Conservation (phyloP, 73 alveolate genomes). For the Paramecium sonneborni region DNA sequence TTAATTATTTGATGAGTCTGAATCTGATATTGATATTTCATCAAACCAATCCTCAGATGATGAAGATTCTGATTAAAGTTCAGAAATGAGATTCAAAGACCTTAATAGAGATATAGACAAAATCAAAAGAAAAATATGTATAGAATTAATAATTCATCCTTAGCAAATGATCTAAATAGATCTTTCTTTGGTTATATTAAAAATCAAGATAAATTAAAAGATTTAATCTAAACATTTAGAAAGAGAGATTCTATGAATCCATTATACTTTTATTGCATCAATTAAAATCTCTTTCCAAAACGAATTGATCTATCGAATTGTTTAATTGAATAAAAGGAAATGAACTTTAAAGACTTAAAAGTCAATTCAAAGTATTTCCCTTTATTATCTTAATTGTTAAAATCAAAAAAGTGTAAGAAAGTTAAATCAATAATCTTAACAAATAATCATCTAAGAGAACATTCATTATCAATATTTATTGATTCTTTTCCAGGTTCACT, state of each 20-base stretch:
- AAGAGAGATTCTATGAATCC: background rate
- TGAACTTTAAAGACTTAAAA: background rate
- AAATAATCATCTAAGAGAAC: background rate
- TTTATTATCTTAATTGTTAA: background rate
- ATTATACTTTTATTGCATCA: background rate
- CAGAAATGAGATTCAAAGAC: background rate
- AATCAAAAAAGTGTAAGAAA: background rate
- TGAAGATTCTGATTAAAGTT: background rate
- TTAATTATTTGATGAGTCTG: background rate
- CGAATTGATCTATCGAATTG: background rate
- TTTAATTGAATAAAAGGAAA: background rate
- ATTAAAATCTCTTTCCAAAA: background rate
- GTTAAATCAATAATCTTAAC: background rate
- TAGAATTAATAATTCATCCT: no score
- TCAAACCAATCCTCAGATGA: background rate
- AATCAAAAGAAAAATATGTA: background rate
- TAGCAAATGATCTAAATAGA: background rate
- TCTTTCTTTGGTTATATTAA: background rate
- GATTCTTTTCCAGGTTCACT: background rate
- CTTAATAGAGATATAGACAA: background rate
- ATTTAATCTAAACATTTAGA: background rate
- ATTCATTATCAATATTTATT: background rate
- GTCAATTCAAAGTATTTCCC: background rate
- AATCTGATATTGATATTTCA: background rate
- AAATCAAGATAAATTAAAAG: background rate